Conservation (phyloP, 495 filamentous ascomycete species). For the Hypoxylon rickii region DNA sequence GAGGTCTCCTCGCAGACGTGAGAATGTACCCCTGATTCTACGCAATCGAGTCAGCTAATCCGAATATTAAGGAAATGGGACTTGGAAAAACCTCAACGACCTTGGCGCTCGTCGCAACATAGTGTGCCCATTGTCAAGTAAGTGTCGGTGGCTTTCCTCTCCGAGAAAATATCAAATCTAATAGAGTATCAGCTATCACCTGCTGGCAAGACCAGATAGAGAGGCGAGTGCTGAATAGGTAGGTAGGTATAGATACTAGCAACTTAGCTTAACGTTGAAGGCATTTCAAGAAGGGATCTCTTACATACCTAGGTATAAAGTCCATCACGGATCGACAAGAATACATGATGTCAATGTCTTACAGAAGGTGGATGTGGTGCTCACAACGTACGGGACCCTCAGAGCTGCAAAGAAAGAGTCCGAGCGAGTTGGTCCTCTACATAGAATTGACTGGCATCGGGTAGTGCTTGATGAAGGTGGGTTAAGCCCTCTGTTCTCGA, state of each 20-base stretch:
- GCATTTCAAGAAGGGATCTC: conserved; percentile 24
- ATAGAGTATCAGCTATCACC: conserved; percentile 27
- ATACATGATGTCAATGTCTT: conserved; percentile 23
- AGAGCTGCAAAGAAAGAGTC: conserved; percentile 23
- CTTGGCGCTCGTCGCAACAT: conserved; percentile 13
- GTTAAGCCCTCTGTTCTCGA: not conserved
- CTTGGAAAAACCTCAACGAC: conserved; percentile 20
- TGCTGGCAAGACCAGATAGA: conserved; percentile 39
- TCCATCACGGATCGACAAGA: conserved; percentile 44
- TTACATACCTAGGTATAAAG: conserved; percentile 37
- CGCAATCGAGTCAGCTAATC: not conserved
- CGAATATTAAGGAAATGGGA: conserved; percentile 12
- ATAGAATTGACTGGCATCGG: conserved; percentile 44
- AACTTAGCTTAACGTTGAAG: conserved; percentile 17
- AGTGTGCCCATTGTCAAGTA: conserved; percentile 17
- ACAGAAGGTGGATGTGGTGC: conserved; percentile 38
- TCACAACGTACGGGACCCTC: conserved; percentile 51
- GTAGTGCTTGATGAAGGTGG: conserved; percentile 54
- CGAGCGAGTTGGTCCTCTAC: conserved; percentile 16
- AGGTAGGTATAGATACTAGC: not conserved
- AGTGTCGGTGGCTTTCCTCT: not conserved
- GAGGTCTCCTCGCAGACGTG: conserved; percentile 24
- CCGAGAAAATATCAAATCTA: not conserved
- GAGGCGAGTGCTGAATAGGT: conserved; percentile 22
- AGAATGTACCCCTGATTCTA: not conserved